Conservation (phyloP, 306 rosid species). For the Ceratonia siliqua region DNA sequence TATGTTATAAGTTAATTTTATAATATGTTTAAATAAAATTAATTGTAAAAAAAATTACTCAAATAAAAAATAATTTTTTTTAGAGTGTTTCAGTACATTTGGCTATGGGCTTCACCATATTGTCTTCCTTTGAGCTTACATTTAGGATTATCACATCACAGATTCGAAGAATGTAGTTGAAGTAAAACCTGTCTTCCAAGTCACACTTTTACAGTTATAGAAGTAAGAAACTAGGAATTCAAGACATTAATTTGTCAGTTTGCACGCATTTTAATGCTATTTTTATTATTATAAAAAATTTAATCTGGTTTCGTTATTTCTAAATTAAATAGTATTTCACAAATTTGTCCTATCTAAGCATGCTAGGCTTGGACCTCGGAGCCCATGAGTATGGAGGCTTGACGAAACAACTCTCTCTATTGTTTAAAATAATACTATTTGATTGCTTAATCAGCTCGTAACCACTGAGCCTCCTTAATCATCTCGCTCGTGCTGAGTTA, state of each 20-base stretch:
- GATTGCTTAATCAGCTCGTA: slow-evolving; percentile 60
- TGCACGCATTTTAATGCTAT: too few species aligned
- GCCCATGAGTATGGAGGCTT: slow-evolving; percentile 32
- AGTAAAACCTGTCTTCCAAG: slow-evolving; percentile 37
- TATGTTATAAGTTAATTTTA: too few species aligned
- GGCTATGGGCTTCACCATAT: background rate
- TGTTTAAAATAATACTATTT: slow-evolving; percentile 43
- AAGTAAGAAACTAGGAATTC: too few species aligned
- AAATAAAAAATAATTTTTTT: too few species aligned
- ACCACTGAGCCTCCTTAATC: slow-evolving; percentile 51
- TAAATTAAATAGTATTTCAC: too few species aligned
- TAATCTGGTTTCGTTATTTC: too few species aligned
- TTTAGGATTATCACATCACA: slow-evolving; percentile 25
- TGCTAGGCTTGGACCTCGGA: slow-evolving; percentile 31
- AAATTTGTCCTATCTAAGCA: slow-evolving; percentile 47
- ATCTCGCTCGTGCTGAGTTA: slow-evolving; percentile 52
- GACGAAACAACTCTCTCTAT: slow-evolving; percentile 1
- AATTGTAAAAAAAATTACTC: too few species aligned
- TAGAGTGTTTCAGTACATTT: too few species aligned
- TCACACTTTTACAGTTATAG: background rate
- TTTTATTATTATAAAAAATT: too few species aligned
- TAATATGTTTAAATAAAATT: too few species aligned
- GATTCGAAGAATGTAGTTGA: slow-evolving; percentile 35
- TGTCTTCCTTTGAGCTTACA: slow-evolving; percentile 20
- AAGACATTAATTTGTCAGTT: too few species aligned